Evolutionary conservation across 2,329 filamentous ascomycete species (phyloP).

Genomic region (Fusarium nygamai): DNA sequence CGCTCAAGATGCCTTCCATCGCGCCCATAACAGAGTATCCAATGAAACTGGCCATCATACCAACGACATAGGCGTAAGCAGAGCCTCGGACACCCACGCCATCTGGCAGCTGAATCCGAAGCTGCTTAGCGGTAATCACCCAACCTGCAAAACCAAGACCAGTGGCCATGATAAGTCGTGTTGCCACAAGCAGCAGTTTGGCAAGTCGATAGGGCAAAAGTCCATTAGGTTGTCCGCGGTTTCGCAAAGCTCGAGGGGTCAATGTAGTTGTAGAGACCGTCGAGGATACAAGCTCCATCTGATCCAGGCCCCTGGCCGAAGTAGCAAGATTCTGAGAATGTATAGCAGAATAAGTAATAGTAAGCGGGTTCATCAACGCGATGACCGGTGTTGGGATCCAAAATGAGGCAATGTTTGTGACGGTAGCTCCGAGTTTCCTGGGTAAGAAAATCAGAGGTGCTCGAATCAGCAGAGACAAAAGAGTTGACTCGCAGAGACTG

Average conservation of each 20-base stretch:
- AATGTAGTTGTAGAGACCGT: slow-evolving; percentile 78
- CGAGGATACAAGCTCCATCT: slow-evolving; percentile 82
- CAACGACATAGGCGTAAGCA: slow-evolving; percentile 93
- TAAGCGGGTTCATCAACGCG: slow-evolving; percentile 88
- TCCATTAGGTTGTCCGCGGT: slow-evolving; percentile 57
- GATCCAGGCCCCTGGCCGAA: slow-evolving; percentile 81
- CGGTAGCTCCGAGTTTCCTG: slow-evolving; percentile 69
- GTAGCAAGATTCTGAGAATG: slow-evolving; percentile 85
- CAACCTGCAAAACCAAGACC: slow-evolving; percentile 94
- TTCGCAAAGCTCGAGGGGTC: slow-evolving; percentile 63
- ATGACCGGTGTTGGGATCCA: slow-evolving; percentile 87
- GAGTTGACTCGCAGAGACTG: slow-evolving; percentile 87
- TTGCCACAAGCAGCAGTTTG: slow-evolving; percentile 90
- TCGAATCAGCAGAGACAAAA: slow-evolving; percentile 82
- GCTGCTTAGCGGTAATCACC: slow-evolving; percentile 88
- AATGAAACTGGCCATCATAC: slow-evolving; percentile 90
- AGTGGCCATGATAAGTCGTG: slow-evolving; percentile 89
- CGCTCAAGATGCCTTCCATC: slow-evolving; percentile 88
- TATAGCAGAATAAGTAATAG: slow-evolving; percentile 92
- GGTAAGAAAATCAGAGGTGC: slow-evolving; percentile 88
- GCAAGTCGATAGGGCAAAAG: slow-evolving; percentile 90
- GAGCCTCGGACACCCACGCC: slow-evolving; percentile 74
- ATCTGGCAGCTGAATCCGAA: slow-evolving; percentile 68
- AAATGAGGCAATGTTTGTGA: slow-evolving; percentile 79
- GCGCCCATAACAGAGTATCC: slow-evolving; percentile 93